Percentiles rank a stretch among this genome's conserved stretches.
Evolutionary conservation across 2,329 filamentous ascomycete genomes (phyloP).

Genomic region (Ophiostoma perfectum): DNA sequence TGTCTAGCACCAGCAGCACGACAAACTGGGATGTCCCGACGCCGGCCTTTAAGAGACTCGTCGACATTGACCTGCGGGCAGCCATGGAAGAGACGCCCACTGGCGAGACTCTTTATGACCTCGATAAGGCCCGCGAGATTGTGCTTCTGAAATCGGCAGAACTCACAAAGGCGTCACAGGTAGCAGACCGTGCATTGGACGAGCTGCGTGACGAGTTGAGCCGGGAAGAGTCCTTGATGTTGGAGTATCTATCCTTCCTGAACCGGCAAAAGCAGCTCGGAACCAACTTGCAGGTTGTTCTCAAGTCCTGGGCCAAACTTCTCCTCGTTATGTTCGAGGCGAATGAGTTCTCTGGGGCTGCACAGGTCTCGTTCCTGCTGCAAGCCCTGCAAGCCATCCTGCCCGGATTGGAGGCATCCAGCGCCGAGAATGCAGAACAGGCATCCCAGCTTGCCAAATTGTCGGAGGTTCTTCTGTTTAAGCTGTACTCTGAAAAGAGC

Average conservation of each 20-base stretch:
- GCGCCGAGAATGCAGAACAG: constrained; percentile 62
- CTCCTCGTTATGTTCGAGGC: constrained; percentile 76
- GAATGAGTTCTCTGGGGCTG: constrained; percentile 69
- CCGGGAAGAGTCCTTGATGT: constrained; percentile 53
- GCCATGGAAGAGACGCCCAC: constrained; percentile 57
- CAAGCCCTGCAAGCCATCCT: constrained; percentile 83
- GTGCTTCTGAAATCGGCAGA: constrained; percentile 65
- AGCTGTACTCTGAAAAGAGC: constrained; percentile 53
- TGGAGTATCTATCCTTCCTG: constrained; percentile 56
- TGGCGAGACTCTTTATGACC: constrained; percentile 55
- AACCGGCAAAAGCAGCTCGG: constrained; percentile 59
- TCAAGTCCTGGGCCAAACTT: constrained; percentile 80
- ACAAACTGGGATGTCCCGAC: constrained; percentile 46
- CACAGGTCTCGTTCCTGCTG: constrained; percentile 71
- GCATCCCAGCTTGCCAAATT: constrained; percentile 72
- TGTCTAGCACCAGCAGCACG: constrained; percentile 49
- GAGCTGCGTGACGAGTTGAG: constrained; percentile 49
- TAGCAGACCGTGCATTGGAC: constrained; percentile 1
- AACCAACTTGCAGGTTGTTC: constrained; percentile 57
- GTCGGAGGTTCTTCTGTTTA: constrained; percentile 65
- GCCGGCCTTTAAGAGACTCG: constrained; percentile 55
- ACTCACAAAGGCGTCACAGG: constrained; percentile 36
- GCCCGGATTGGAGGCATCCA: constrained; percentile 76
- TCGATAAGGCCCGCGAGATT: constrained; percentile 67
- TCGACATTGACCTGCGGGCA: constrained; percentile 60